Conservation (phyloP, 352 stramenopile species). For the Elongisporangium undulatum region DNA sequence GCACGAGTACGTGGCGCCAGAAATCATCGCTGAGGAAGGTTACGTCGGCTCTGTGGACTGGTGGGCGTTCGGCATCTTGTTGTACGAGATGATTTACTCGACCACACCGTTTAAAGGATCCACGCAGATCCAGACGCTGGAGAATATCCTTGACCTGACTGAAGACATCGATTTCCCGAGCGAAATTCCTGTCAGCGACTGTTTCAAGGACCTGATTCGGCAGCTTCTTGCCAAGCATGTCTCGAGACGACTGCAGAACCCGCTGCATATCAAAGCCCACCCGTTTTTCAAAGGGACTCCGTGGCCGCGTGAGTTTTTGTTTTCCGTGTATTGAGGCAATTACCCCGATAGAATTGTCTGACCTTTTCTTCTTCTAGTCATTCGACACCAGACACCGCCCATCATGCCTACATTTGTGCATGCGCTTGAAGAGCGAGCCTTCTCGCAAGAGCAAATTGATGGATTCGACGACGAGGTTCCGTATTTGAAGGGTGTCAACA, state of each 20-base stretch:
- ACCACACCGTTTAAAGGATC: slow-evolving; percentile 43
- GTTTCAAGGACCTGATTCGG: slow-evolving; percentile 75
- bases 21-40: slow-evolving; percentile 55
- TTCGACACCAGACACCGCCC: slow-evolving; percentile 39
- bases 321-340: background rate
- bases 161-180: slow-evolving; percentile 46
- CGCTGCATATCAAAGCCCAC: slow-evolving; percentile 90
- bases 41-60: slow-evolving; percentile 62
- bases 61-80: slow-evolving; percentile 60
- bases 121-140: slow-evolving; percentile 38
- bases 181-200: slow-evolving; percentile 47
- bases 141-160: slow-evolving; percentile 41
- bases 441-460: slow-evolving; percentile 15
- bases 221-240: slow-evolving; percentile 26
- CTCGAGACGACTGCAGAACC: slow-evolving; percentile 79
- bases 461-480: slow-evolving; percentile 40
- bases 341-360: slow-evolving; percentile 2
- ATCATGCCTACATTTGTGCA: slow-evolving; percentile 36
- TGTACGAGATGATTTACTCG: slow-evolving; percentile 61
- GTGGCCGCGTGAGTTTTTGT: slow-evolving; percentile 70
- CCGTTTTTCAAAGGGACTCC: slow-evolving; percentile 89
- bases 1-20: slow-evolving; percentile 59
- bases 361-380: slow-evolving; percentile 15
- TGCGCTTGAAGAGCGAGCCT: slow-evolving; percentile 20
- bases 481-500: slow-evolving; percentile 17